Conservation (phyloP, 495 filamentous ascomycete genomes). For the Penicillium parvum region DNA sequence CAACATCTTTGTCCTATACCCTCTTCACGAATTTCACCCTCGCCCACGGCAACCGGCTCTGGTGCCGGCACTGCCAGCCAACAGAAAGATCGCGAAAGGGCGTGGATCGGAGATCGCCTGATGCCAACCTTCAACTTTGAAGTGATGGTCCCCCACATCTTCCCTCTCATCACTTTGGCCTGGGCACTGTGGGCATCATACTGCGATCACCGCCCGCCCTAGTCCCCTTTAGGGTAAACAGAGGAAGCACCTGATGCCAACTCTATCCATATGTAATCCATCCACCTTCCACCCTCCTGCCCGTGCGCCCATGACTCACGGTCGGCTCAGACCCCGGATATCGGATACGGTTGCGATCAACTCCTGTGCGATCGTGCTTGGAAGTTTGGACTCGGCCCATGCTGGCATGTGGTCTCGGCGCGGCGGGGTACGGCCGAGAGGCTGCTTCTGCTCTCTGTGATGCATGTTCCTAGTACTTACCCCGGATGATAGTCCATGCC, state of each 20-base stretch:
- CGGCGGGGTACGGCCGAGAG: conserved; percentile 16
- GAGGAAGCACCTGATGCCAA: conserved; percentile 13
- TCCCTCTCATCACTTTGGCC: not conserved
- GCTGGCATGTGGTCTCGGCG: conserved; percentile 12
- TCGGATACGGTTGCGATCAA: conserved; percentile 6
- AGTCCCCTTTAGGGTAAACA: conserved; percentile 6
- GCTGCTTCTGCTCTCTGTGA: conserved; percentile 3
- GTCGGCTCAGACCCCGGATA: conserved; percentile 13
- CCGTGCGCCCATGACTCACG: conserved; percentile 27
- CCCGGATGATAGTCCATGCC: conserved; percentile 7
- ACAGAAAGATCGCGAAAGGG: conserved; percentile 7
- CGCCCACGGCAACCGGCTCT: conserved; percentile 3
- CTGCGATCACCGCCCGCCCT: conserved; percentile 12
- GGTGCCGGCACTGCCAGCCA: conserved; percentile 3
- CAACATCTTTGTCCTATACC: no score
- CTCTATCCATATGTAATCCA: no score
- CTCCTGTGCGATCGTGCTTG: not conserved
- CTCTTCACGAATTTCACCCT: not conserved
- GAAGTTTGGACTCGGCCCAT: not conserved
- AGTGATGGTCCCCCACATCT: conserved; percentile 18
- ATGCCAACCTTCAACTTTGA: not conserved
- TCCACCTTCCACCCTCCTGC: no score
- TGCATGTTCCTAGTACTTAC: not conserved
- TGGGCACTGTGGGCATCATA: conserved; percentile 13
- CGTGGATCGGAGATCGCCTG: conserved; percentile 14